Conservation (phyloP, 192 early-diverging fungal genomes). For the Radiomyces spectabilis region DNA sequence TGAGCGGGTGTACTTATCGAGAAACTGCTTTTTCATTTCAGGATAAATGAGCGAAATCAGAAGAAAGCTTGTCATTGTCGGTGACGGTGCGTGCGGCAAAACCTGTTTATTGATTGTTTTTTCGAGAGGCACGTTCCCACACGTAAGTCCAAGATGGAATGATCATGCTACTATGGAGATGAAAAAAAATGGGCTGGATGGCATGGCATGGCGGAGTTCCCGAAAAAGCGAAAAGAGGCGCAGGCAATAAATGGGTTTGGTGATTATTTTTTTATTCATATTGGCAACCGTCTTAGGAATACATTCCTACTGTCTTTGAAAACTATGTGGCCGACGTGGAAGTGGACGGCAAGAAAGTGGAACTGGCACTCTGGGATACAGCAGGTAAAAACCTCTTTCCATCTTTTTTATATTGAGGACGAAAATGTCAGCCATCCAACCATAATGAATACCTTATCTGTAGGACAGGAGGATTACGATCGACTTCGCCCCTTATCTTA, state of each 20-base stretch:
- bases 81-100: constrained; percentile 87
- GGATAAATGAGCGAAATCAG: constrained; percentile 14
- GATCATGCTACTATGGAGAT: not conserved
- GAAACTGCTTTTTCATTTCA: too few relatives aligned
- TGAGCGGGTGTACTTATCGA: too few relatives aligned
- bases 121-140: constrained; percentile 73
- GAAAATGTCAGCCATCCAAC: not conserved
- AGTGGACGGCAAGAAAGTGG: constrained; percentile 74
- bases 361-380: constrained; percentile 93
- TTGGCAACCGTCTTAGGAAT: too few relatives aligned
- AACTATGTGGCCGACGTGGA: constrained; percentile 84
- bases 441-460: not conserved
- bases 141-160: constrained; percentile 35
- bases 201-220: too few relatives aligned
- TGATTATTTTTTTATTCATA: not conserved
- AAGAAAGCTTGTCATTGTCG: constrained; percentile 80
- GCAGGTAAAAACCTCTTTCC: constrained; percentile 44
- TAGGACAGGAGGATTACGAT: constrained; percentile 32
- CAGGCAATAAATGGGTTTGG: not conserved
- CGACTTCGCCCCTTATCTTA: constrained; percentile 88
- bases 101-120: constrained; percentile 81
- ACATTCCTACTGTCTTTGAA: constrained; percentile 89
- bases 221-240: too few relatives aligned
- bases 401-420: not conserved
- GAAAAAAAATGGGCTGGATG: not conserved